These are phyloP conservation scores for Poteriospumella lacustris DNA, from an alignment of 108 stramenopile genomes.

Conservation along the genomic window DNA sequence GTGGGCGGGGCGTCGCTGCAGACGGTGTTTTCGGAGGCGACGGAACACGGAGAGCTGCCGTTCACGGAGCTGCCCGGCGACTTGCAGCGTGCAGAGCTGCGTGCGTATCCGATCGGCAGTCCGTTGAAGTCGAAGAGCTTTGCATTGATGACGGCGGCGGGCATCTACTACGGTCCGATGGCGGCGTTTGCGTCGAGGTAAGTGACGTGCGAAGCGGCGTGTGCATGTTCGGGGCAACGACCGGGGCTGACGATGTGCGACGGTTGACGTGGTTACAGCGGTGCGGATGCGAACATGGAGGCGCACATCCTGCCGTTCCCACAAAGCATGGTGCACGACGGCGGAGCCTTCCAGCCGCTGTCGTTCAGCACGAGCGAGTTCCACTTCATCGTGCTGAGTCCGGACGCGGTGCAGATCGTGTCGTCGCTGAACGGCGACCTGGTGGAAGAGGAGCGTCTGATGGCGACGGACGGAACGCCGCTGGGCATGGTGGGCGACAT, in stretches of 20 bases:
- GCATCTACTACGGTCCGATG: background rate
- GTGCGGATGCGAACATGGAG: background rate
- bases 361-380: background rate
- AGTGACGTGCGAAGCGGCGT: no score
- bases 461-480: background rate
- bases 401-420: background rate
- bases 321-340: background rate
- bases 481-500: background rate
- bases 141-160: conserved; percentile 11
- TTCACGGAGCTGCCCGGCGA: conserved; percentile 1
- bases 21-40: background rate
- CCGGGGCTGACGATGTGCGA: background rate
- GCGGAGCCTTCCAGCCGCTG: background rate
- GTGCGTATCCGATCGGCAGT: background rate
- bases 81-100: background rate
- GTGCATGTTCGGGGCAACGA: background rate
- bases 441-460: background rate
- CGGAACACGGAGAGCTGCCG: background rate
- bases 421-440: background rate
- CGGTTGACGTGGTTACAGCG: background rate
- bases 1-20: background rate
- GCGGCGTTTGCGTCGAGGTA: background rate
- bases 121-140: background rate
- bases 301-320: background rate
- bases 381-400: background rate